phyloP scores from a whole-genome alignment of 345 rosid genomes.

The Chamaenerion angustifolium region DNA sequence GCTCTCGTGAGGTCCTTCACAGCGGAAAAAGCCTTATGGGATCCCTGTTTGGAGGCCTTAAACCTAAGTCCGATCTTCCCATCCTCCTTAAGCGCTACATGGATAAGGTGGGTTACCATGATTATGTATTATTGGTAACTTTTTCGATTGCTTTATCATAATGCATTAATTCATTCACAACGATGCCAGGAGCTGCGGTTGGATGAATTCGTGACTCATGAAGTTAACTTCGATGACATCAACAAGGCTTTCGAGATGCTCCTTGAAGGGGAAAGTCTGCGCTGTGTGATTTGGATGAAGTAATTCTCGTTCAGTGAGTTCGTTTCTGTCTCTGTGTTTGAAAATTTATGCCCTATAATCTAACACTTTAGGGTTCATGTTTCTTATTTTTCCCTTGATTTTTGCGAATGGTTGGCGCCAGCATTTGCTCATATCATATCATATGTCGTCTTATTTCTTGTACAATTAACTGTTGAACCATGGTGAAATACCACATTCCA shows the following conservation, averaged over 20 bases:
- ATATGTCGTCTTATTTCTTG: too few relatives aligned
- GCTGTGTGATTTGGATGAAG: conserved; percentile 70
- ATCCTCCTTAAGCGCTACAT: conserved; percentile 46
- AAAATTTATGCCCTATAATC: too few relatives aligned
- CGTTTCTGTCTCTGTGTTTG: too few relatives aligned
- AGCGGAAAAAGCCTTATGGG: conserved; percentile 45
- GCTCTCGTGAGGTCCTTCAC: conserved; percentile 45
- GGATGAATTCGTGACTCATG: conserved; percentile 76
- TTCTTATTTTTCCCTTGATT: too few relatives aligned
- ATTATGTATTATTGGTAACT: too few relatives aligned
- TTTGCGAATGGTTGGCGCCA: too few relatives aligned
- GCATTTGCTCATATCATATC: too few relatives aligned
- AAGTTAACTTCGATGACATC: conserved; percentile 52
- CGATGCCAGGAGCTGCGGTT: conserved; percentile 45
- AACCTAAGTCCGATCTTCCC: conserved; percentile 76
- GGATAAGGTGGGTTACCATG: conserved; percentile 31
- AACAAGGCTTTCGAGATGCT: conserved; percentile 60
- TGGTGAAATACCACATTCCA: neutral
- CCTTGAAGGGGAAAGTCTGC: conserved; percentile 40
- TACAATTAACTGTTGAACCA: too few relatives aligned
- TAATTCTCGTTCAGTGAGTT: conserved; percentile 3
- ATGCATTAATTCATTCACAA: neutral
- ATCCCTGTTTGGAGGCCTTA: conserved; percentile 65
- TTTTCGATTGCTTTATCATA: too few relatives aligned
- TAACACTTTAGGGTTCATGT: too few relatives aligned